Base-by-base conservation (phyloP, 495 filamentous ascomycete species). In the Astrothelium macrocarpum region DNA sequence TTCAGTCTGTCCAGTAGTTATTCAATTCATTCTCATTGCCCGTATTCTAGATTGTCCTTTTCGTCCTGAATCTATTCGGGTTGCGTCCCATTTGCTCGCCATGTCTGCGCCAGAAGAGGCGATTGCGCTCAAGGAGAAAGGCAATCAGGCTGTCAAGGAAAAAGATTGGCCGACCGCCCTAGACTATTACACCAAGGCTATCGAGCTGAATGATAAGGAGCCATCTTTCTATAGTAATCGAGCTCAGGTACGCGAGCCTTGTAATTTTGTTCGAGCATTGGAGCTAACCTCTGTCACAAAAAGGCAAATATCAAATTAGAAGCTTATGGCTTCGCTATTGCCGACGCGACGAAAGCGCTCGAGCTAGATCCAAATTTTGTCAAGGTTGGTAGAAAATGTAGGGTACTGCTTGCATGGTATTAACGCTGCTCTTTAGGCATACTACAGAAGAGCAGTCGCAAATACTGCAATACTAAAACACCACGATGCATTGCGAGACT, bases 241-340 rank as follows among this genome's bases (percentile, higher is more conserved):
- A 70, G 93, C 95, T 42, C 92, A 96, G 82, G 92, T 96, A 73
- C 63, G 82, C 77, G 58, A 49, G 64, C 45, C 59, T 62, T 34
- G 63, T 26, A 59, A 53, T 43, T 46, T 25, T 61, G n/a, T 42
- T 56, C 32, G 58, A 26, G 23, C 9, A 34, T 65, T 63, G 59
- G 64, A 39, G 64, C 62, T 61, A 60, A 59, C 14, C 10, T 34
- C 46, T 65, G 11, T 65, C 42, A 14, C 20, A 32, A 26, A 12
- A 25, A 96, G 90, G 88, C 90, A 62, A 83, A 99, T 73, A 91
- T 97, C 74, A 97, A 97, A 80, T 85, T 92, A 60, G 94, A 99
- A 77, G 82, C 92, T 29, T 96, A 91, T 75, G 94, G 94, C 16
- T 91, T 90, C 75, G 91, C 94, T 11, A 87, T 97, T 66, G 80